These are phyloP conservation scores for Pseudohalonectria lignicola DNA, from an alignment of 2,329 filamentous ascomycete species.

Conservation along the genomic window DNA sequence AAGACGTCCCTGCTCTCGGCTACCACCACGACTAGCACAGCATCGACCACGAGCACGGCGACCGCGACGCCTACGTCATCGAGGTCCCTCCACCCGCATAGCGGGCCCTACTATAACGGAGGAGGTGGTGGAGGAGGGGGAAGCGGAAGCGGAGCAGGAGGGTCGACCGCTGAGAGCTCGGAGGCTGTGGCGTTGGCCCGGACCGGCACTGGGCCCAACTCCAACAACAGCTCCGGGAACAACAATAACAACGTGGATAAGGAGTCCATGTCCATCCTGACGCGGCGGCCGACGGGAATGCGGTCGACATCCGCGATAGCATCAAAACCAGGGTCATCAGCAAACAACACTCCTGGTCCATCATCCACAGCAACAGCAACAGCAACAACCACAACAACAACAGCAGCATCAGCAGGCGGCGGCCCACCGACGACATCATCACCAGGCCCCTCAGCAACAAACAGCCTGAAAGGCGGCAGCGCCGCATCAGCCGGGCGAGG, in stretches of 20 bases:
- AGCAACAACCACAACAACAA: neutral
- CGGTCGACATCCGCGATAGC: constrained; percentile 44
- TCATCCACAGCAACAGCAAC: neutral
- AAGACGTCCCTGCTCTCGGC: constrained; percentile 1
- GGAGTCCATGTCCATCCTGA: neutral
- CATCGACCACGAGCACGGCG: neutral
- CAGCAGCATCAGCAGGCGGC: constrained; percentile 2
- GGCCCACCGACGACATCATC: neutral
- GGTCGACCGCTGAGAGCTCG: no score
- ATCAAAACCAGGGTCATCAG: constrained; percentile 13
- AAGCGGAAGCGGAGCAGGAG: no score
- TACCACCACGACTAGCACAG: neutral
- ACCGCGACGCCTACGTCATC: constrained; percentile 2
- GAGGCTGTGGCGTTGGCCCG: no score
- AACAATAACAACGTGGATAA: constrained; percentile 9
- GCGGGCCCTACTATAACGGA: constrained; percentile 2
- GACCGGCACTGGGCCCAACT: no score
- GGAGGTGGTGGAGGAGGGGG: neutral
- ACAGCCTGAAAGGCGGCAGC: neutral
- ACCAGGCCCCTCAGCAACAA: neutral
- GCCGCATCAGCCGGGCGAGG: no score
- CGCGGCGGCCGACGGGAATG: constrained; percentile 29
- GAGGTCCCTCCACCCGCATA: constrained; percentile 4
- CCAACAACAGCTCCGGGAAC: constrained; percentile 5
- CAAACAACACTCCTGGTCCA: no score